A percentile compares a stretch with the other conserved stretches of the same genome.
Conservation (phyloP, 1,284 basidiomycete species). For the Ganoderma meredithae region DNA sequence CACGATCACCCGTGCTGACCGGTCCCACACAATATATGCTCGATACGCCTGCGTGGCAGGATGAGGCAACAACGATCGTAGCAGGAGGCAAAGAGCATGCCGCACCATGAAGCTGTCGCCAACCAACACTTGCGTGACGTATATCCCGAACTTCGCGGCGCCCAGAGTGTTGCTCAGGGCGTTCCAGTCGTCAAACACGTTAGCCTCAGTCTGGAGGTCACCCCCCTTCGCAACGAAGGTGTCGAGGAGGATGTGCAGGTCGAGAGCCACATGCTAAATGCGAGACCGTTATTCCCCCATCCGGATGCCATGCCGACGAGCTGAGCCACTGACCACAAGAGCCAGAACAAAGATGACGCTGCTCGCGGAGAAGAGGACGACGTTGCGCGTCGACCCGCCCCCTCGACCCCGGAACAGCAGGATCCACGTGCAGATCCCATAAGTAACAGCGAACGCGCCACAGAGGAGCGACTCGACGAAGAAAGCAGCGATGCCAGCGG, state of each 20-base stretch:
- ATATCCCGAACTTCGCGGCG: slow-evolving; percentile 19
- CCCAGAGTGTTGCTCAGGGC: slow-evolving; percentile 15
- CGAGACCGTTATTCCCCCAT: background rate
- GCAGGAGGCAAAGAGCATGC: background rate
- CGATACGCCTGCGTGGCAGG: slow-evolving; percentile 14
- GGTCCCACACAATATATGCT: slow-evolving; percentile 23
- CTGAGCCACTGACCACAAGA: slow-evolving; percentile 18
- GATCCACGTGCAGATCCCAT: slow-evolving; percentile 28
- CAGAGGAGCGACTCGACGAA: slow-evolving; percentile 25
- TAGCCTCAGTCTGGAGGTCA: background rate
- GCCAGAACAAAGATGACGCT: slow-evolving; percentile 23
- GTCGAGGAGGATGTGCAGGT: slow-evolving; percentile 17
- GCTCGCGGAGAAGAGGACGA: slow-evolving; percentile 16
- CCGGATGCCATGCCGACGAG: no score
- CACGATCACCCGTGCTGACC: slow-evolving; percentile 1
- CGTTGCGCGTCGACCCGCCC: background rate
- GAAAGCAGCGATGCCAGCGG: slow-evolving; percentile 15
- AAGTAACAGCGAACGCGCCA: slow-evolving; percentile 24
- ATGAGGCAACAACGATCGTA: background rate
- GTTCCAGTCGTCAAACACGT: slow-evolving; percentile 11
- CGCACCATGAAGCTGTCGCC: slow-evolving; percentile 26
- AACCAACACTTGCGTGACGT: slow-evolving; percentile 19
- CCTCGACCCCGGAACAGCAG: slow-evolving; percentile 14
- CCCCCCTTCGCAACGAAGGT: slow-evolving; percentile 17
- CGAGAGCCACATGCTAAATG: slow-evolving; percentile 18